Conservation (phyloP, 169 alveolate species). For the Plasmodium inui region DNA sequence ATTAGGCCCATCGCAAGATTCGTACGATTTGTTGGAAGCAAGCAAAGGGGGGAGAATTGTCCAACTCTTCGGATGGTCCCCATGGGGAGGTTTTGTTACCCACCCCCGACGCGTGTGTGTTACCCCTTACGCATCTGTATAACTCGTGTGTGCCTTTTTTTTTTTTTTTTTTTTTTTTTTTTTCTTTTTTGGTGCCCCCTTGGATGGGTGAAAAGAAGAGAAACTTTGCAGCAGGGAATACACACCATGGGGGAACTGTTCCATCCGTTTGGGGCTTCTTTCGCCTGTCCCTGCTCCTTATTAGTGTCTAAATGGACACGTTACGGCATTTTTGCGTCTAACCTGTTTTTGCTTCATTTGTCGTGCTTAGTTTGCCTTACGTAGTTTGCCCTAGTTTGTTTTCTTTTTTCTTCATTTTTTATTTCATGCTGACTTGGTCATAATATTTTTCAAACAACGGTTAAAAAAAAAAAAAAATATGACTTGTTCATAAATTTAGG, state of each 20-base stretch:
- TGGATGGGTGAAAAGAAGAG: background rate
- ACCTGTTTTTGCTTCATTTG: background rate
- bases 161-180: too few relatives aligned
- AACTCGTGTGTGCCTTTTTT: too few relatives aligned
- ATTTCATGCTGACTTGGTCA: conserved; percentile 12
- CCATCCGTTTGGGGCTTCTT: background rate
- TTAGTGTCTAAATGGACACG: background rate
- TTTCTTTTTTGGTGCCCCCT: background rate
- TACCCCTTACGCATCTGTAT: too few relatives aligned
- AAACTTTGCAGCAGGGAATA: background rate
- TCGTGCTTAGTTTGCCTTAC: background rate
- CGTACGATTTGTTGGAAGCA: background rate
- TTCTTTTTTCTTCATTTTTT: background rate
- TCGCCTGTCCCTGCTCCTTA: background rate
- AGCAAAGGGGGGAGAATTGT: background rate
- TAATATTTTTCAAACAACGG: conserved; percentile 8
- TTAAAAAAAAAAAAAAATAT: background rate
- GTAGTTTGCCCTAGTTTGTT: background rate
- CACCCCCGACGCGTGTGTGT: background rate
- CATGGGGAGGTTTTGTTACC: background rate
- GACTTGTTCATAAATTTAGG: background rate
- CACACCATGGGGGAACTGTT: background rate
- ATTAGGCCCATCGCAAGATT: background rate
- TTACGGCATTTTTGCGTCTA: background rate
- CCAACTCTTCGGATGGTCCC: background rate